A percentile compares a stretch with the other conserved stretches of the same genome.
Evolutionary conservation across 1,284 basidiomycete genomes (phyloP).

Genomic region (Sanghuangporus baumii): DNA sequence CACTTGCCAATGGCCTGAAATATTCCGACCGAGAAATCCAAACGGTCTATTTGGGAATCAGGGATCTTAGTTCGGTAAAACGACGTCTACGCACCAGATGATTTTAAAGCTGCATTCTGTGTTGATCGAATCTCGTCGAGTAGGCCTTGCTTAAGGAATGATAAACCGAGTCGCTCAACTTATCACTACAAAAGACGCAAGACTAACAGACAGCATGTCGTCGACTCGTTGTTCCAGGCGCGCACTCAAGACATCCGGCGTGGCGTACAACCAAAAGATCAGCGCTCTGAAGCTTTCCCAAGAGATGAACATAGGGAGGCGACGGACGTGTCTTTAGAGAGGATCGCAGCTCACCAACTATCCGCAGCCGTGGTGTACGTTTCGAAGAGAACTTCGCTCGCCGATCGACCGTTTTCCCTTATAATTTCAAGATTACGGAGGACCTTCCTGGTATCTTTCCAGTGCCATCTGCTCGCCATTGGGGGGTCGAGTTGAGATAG

Average conservation of each 20-base stretch:
- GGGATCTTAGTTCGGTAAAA: neutral
- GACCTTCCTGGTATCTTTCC: constrained; percentile 90
- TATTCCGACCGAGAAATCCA: constrained; percentile 76
- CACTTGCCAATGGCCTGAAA: constrained; percentile 88
- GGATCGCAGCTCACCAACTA: constrained; percentile 40
- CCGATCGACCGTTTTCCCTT: constrained; percentile 60
- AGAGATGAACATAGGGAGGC: neutral
- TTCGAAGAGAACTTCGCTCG: constrained; percentile 66
- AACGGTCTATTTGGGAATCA: constrained; percentile 17
- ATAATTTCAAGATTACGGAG: constrained; percentile 78
- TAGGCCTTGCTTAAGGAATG: constrained; percentile 61
- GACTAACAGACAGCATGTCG: constrained; percentile 71
- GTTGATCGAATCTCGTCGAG: constrained; percentile 74
- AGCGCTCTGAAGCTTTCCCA: constrained; percentile 72
- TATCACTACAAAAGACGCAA: constrained; percentile 28
- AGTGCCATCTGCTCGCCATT: constrained; percentile 89
- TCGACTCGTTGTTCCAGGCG: constrained; percentile 82
- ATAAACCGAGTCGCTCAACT: constrained; percentile 5
- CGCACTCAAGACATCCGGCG: constrained; percentile 54
- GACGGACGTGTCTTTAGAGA: neutral
- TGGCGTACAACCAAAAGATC: constrained; percentile 90
- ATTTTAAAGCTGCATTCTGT: constrained; percentile 30
- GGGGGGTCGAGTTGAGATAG: constrained; percentile 68
- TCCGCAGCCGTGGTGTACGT: constrained; percentile 45
- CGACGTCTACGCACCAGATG: neutral